phyloP scores from a whole-genome alignment of 345 rosid species.

The Sisymbrium irio region DNA sequence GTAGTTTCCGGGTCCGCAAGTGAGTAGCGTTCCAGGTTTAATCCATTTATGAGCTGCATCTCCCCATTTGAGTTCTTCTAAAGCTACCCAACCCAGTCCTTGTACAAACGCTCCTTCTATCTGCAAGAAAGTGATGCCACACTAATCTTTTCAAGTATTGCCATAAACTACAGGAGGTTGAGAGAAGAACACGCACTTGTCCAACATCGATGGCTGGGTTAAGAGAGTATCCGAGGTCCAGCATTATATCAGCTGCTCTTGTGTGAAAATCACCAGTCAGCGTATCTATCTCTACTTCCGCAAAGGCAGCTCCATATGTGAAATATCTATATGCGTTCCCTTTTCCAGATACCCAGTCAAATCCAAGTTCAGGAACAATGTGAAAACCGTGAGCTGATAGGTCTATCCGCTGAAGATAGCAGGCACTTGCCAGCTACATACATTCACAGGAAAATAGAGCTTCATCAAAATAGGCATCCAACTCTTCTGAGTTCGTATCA shows the following conservation, averaged over 20 bases:
- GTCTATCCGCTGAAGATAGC: slow-evolving; percentile 72
- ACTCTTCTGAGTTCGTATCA: not conserved
- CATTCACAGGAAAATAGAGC: not conserved
- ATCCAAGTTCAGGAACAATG: slow-evolving; percentile 77
- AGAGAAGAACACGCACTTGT: slow-evolving; percentile 52
- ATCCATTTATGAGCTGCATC: slow-evolving; percentile 90
- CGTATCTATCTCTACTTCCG: slow-evolving; percentile 94
- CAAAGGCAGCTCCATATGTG: slow-evolving; percentile 87
- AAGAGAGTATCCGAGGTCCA: slow-evolving; percentile 91
- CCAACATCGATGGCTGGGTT: slow-evolving; percentile 94
- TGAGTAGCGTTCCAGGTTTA: slow-evolving; percentile 66
- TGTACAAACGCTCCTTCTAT: slow-evolving; percentile 92
- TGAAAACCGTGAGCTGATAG: slow-evolving; percentile 92
- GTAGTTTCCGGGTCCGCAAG: slow-evolving; percentile 86
- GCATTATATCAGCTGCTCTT: slow-evolving; percentile 55
- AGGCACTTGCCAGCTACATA: slow-evolving; percentile 58
- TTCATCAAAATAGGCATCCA: not conserved
- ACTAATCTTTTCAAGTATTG: not conserved
- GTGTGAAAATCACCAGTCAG: slow-evolving; percentile 94
- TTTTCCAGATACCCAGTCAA: slow-evolving; percentile 80
- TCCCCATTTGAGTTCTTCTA: slow-evolving; percentile 97
- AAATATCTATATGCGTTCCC: slow-evolving; percentile 74
- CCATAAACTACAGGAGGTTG: not conserved
- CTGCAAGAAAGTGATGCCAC: slow-evolving; percentile 38
- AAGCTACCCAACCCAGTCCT: slow-evolving; percentile 93